These are phyloP conservation scores for Fusarium agapanthi DNA, from an alignment of 2,329 filamentous ascomycete species.

Conservation along the genomic window DNA sequence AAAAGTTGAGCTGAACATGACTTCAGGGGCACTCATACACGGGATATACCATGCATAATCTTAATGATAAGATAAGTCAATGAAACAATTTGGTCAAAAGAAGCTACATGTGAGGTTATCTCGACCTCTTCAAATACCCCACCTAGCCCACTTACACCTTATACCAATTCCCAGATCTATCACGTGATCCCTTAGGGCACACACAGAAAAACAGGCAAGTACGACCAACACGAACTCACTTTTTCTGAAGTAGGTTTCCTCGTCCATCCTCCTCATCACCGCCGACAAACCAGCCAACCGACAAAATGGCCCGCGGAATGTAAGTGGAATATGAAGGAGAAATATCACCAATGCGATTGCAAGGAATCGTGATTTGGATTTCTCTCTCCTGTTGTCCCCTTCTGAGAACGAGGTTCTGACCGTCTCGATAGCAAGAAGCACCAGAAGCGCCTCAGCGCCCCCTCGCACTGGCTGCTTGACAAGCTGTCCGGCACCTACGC, in stretches of 20 bases:
- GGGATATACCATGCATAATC: neutral
- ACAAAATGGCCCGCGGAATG: slow-evolving; percentile 73
- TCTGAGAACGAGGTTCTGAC: slow-evolving; percentile 42
- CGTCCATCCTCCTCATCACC: slow-evolving; percentile 49
- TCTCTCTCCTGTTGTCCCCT: neutral
- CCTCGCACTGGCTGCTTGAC: slow-evolving; percentile 99
- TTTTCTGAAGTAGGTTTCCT: slow-evolving; percentile 36
- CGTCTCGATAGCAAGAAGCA: slow-evolving; percentile 85
- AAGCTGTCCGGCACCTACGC: slow-evolving; percentile 94
- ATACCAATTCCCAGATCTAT: too few species aligned
- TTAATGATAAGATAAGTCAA: neutral
- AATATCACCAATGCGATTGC: neutral
- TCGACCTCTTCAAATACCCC: too few species aligned
- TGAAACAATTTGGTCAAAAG: neutral
- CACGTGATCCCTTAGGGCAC: too few species aligned
- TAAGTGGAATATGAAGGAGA: slow-evolving; percentile 50
- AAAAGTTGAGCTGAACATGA: neutral
- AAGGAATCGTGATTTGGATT: slow-evolving; percentile 10
- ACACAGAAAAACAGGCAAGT: too few species aligned
- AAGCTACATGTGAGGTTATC: too few species aligned
- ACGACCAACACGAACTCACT: slow-evolving; percentile 22
- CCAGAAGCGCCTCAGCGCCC: slow-evolving; percentile 99
- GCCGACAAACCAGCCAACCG: slow-evolving; percentile 51
- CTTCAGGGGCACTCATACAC: neutral
- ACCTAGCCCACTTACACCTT: too few species aligned